Evolutionary conservation across 1,139 yeast genomes (phyloP).

Genomic region (Geotrichum bryndzae): DNA sequence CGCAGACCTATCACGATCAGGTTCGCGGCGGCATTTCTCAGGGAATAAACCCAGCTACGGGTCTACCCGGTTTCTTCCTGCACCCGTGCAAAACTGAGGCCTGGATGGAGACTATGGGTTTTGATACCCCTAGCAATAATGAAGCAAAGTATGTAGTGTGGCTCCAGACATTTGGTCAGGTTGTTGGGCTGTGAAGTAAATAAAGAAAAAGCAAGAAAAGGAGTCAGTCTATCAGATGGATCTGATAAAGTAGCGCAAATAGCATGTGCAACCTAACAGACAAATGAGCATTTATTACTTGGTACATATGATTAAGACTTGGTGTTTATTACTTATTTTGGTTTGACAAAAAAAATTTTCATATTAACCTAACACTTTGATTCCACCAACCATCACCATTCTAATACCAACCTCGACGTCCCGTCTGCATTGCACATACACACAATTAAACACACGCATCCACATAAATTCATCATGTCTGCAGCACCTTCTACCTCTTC

Average conservation of each 20-base stretch:
- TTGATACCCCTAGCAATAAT: background rate
- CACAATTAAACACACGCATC: background rate
- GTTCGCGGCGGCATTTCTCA: conserved; percentile 24
- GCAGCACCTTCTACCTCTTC: conserved; percentile 20
- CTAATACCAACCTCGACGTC: background rate
- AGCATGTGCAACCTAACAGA: no score
- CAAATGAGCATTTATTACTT: no score
- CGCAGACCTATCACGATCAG: conserved; percentile 8
- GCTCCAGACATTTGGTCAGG: conserved; percentile 28
- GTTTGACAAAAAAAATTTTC: background rate
- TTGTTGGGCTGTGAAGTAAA: conserved; percentile 17
- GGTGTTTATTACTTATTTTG: background rate
- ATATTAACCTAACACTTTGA: background rate
- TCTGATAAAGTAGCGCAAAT: background rate
- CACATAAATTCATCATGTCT: conserved; percentile 3
- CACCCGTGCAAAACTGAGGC: conserved; percentile 38
- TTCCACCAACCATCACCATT: conserved; percentile 3
- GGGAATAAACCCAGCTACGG: conserved; percentile 34
- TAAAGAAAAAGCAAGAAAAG: background rate
- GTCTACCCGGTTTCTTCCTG: conserved; percentile 32
- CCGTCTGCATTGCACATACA: background rate
- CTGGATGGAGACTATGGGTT: conserved; percentile 18
- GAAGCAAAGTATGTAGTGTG: conserved; percentile 19
- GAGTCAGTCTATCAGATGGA: background rate
- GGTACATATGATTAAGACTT: background rate